Percentiles rank a stretch among this genome's conserved stretches.
These are phyloP conservation scores for Claviceps sp. DNA, from an alignment of 2,329 filamentous ascomycete genomes.

Conservation along the genomic window DNA sequence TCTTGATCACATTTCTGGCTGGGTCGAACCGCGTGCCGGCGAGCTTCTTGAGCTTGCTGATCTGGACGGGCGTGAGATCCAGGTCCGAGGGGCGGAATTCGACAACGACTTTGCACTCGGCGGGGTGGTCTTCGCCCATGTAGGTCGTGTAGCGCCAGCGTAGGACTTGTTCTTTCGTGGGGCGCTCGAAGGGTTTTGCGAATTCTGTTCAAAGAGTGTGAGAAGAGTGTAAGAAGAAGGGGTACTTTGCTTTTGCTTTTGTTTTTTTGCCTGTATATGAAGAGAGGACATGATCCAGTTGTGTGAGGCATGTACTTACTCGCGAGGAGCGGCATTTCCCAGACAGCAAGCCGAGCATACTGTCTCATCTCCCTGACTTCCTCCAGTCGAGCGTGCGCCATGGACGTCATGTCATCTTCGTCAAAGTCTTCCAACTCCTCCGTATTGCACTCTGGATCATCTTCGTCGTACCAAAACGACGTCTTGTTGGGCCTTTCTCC, in stretches of 20 bases:
- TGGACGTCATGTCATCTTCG: constrained; percentile 70
- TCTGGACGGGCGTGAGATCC: constrained; percentile 52
- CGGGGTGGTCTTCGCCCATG: constrained; percentile 86
- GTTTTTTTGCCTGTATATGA: background rate
- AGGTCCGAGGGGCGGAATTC: constrained; percentile 72
- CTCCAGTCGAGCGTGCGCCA: constrained; percentile 78
- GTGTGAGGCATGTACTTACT: constrained; percentile 46
- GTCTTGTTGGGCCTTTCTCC: constrained; percentile 21
- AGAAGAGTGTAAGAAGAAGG: background rate
- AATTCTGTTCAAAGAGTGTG: constrained; percentile 43
- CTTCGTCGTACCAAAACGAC: constrained; percentile 36
- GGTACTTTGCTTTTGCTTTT: background rate
- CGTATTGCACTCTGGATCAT: constrained; percentile 32
- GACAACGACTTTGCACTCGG: constrained; percentile 85
- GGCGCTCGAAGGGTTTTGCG: constrained; percentile 66
- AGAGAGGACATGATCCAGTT: background rate
- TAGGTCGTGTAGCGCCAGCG: constrained; percentile 96
- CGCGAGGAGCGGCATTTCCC: constrained; percentile 87
- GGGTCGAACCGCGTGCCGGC: constrained; percentile 81
- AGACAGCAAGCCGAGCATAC: constrained; percentile 75
- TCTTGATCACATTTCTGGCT: constrained; percentile 64
- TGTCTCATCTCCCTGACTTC: constrained; percentile 78
- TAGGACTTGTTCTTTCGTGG: constrained; percentile 54
- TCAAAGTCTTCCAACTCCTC: constrained; percentile 51
- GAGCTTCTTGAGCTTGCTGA: constrained; percentile 75